A percentile compares a stretch with the other conserved stretches of the same genome.
These are phyloP conservation scores for Rubroshorea leprosula DNA, from an alignment of 345 rosid species.

Conservation along the genomic window DNA sequence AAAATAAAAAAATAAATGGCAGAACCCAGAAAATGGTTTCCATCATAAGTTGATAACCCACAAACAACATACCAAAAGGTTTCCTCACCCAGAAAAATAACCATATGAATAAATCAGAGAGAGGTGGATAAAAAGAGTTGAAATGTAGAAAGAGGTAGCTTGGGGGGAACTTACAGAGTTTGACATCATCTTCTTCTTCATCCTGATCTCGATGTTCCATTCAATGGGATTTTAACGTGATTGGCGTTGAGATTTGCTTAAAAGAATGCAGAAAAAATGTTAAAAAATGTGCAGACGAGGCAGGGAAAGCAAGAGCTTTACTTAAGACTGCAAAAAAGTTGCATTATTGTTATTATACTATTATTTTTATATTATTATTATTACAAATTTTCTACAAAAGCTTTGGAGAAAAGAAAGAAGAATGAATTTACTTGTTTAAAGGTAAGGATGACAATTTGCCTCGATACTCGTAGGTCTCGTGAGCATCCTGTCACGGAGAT, in stretches of 20 bases:
- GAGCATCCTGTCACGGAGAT: no score
- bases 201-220: conserved; percentile 17
- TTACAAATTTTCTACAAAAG: no score
- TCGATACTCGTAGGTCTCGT: no score
- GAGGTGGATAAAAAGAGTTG: neutral
- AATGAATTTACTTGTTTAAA: no score
- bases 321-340: conserved; percentile 4
- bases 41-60: neutral
- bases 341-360: neutral
- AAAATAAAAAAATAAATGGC: neutral
- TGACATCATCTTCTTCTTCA: conserved; percentile 24
- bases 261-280: neutral
- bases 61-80: neutral
- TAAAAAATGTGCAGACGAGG: neutral
- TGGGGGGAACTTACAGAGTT: conserved; percentile 21
- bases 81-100: neutral
- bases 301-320: conserved; percentile 4
- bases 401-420: no score
- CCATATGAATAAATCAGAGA: neutral
- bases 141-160: neutral
- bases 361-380: neutral
- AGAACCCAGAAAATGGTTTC: conserved; percentile 4
- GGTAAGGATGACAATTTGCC: no score
- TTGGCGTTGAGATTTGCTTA: neutral
- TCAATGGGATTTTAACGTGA: neutral